Evolutionary conservation across 805 yeast species (phyloP).

Genomic region (Maudiozyma serrabonitensis): DNA sequence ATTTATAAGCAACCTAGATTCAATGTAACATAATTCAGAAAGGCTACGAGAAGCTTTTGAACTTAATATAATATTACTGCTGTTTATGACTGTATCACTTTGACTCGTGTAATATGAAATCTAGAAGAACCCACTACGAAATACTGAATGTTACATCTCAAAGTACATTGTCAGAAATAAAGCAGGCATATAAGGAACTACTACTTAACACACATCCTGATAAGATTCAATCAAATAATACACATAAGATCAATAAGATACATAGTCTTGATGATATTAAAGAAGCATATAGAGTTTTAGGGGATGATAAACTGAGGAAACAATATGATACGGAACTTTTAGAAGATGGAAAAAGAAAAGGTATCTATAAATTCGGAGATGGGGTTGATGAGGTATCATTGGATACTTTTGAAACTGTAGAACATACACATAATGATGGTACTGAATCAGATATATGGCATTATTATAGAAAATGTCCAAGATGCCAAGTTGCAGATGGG

Average conservation of each 20-base stretch:
- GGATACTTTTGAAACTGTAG: slow-evolving; percentile 41
- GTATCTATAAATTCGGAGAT: slow-evolving; percentile 40
- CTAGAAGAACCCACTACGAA: slow-evolving; percentile 38
- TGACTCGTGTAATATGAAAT: not conserved
- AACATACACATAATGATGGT: slow-evolving; percentile 20
- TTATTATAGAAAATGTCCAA: slow-evolving; percentile 47
- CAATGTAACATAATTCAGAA: not conserved
- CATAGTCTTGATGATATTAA: slow-evolving; percentile 35
- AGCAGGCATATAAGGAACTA: slow-evolving; percentile 51
- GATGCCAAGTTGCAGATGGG: slow-evolving; percentile 47
- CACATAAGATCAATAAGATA: not conserved
- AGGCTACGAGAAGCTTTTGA: too few relatives aligned
- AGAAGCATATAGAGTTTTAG: slow-evolving; percentile 53
- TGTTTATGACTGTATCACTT: too few relatives aligned
- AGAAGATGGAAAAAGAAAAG: slow-evolving; percentile 25
- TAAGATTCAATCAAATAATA: slow-evolving; percentile 30
- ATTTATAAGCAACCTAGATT: not conserved
- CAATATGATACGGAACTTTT: slow-evolving; percentile 45
- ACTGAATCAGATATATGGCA: slow-evolving; percentile 15
- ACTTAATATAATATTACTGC: too few relatives aligned
- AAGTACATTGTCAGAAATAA: slow-evolving; percentile 36
- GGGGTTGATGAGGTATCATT: slow-evolving; percentile 62
- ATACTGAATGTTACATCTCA: slow-evolving; percentile 42
- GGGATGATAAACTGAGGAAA: slow-evolving; percentile 31
- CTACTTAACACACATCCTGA: slow-evolving; percentile 74